These are phyloP conservation scores for Fusarium foetens DNA, from an alignment of 2,329 filamentous ascomycete genomes.

Conservation along the genomic window DNA sequence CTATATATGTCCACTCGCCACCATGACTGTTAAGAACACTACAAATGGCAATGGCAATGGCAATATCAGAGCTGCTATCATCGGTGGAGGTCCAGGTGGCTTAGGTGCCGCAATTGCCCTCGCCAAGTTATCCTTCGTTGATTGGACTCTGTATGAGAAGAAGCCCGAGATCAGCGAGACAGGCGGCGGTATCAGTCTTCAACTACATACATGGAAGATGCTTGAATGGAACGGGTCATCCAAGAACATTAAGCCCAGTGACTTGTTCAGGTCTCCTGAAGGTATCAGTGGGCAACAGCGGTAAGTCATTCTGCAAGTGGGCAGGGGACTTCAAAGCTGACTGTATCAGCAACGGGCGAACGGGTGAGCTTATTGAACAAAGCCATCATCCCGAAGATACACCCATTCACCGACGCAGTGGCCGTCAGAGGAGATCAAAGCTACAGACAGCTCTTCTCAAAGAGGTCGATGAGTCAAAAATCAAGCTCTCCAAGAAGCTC, in stretches of 20 bases:
- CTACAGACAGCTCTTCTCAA: slow-evolving; percentile 61
- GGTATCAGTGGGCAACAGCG: slow-evolving; percentile 41
- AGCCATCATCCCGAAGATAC: slow-evolving; percentile 36
- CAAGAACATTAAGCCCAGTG: slow-evolving; percentile 44
- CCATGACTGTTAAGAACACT: slow-evolving; percentile 34
- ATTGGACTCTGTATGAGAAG: slow-evolving; percentile 51
- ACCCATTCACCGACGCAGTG: slow-evolving; percentile 42
- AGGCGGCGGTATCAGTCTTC: slow-evolving; percentile 51
- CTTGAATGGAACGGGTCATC: slow-evolving; percentile 48
- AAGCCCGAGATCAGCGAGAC: slow-evolving; percentile 51
- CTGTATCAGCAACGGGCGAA: slow-evolving; percentile 46
- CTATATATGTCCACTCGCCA: background rate
- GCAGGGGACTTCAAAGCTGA: background rate
- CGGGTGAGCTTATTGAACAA: slow-evolving; percentile 44
- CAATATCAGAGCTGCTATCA: slow-evolving; percentile 39
- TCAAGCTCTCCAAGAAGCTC: slow-evolving; percentile 59
- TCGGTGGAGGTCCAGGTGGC: slow-evolving; percentile 46
- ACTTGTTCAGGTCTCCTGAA: slow-evolving; percentile 47
- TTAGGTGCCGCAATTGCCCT: slow-evolving; percentile 49
- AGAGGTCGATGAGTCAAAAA: slow-evolving; percentile 54
- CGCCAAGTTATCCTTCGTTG: slow-evolving; percentile 43
- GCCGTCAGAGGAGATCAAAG: slow-evolving; percentile 48
- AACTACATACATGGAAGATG: slow-evolving; percentile 50
- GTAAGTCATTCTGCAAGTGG: slow-evolving; percentile 4
- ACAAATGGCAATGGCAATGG: slow-evolving; percentile 12